A percentile compares a stretch with the other conserved stretches of the same genome.
phyloP scores from a whole-genome alignment of 2,329 filamentous ascomycete genomes.

The Talaromyces rugulosus region DNA sequence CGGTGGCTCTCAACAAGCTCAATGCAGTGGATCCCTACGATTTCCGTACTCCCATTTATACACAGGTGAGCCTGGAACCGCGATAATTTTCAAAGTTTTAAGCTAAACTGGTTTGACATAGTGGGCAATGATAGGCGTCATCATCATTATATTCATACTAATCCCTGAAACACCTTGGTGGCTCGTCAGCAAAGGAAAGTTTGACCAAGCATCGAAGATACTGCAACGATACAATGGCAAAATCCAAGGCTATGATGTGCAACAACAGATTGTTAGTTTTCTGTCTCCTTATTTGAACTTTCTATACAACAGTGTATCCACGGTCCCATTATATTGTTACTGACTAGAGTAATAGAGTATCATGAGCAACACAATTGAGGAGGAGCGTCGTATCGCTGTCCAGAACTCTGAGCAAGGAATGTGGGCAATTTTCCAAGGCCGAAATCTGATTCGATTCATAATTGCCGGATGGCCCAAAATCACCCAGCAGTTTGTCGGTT shows the following conservation, averaged over 20 bases:
- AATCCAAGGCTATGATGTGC: conserved; percentile 28
- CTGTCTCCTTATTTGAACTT: background rate
- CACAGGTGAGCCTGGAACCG: conserved; percentile 26
- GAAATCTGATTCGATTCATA: conserved; percentile 34
- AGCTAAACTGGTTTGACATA: conserved; percentile 15
- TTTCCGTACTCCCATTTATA: conserved; percentile 41
- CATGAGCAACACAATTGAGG: conserved; percentile 31
- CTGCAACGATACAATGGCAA: conserved; percentile 25
- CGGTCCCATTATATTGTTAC: background rate
- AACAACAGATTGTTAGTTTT: conserved; percentile 28
- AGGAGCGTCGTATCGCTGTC: conserved; percentile 30
- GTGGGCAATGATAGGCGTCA: conserved; percentile 43
- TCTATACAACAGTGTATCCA: background rate
- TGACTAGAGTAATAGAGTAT: conserved; percentile 20
- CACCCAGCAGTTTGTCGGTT: conserved; percentile 37
- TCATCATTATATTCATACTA: conserved; percentile 35
- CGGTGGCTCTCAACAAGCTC: conserved; percentile 37
- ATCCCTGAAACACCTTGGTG: conserved; percentile 49
- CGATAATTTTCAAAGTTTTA: background rate
- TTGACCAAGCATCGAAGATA: conserved; percentile 27
- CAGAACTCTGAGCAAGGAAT: conserved; percentile 23
- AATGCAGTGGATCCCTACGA: conserved; percentile 27
- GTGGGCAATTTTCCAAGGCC: conserved; percentile 35
- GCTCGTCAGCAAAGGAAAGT: conserved; percentile 48
- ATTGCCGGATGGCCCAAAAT: conserved; percentile 40